Conservation (phyloP, 345 rosid genomes). For the Conringia planisiliqua region DNA sequence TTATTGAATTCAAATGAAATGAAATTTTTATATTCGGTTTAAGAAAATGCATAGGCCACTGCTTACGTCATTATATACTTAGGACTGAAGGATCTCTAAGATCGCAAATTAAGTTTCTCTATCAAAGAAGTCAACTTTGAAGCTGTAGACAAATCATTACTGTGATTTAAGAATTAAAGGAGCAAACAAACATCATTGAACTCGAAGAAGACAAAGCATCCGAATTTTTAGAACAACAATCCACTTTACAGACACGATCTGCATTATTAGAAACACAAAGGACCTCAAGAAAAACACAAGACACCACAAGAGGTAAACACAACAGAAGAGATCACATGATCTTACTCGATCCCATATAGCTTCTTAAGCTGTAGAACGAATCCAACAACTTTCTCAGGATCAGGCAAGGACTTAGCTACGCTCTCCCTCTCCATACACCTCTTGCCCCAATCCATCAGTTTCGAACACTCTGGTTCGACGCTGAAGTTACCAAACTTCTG, state of each 20-base stretch:
- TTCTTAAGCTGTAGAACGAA: conserved; percentile 5
- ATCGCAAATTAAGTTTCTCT: neutral
- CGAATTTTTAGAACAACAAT: neutral
- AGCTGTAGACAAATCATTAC: neutral
- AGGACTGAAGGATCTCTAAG: neutral
- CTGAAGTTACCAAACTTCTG: conserved; percentile 21
- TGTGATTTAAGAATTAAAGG: neutral
- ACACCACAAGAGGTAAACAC: neutral
- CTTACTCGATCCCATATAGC: conserved; percentile 4
- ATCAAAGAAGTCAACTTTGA: neutral
- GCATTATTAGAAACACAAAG: neutral
- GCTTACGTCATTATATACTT: conserved; percentile 8
- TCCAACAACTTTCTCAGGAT: neutral
- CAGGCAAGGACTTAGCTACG: conserved; percentile 1
- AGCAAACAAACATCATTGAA: neutral
- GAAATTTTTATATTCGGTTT: neutral
- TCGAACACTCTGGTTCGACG: conserved; percentile 14
- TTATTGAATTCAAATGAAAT: neutral
- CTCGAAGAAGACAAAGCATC: neutral
- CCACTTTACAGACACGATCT: neutral
- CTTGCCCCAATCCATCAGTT: conserved; percentile 13
- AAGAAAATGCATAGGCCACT: conserved; percentile 11
- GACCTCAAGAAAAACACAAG: neutral
- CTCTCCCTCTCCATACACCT: conserved; percentile 14
- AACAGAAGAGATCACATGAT: too few relatives aligned